These are phyloP conservation scores for Cordyceps fumosorosea DNA, from an alignment of 2,329 filamentous ascomycete genomes.

Conservation along the genomic window DNA sequence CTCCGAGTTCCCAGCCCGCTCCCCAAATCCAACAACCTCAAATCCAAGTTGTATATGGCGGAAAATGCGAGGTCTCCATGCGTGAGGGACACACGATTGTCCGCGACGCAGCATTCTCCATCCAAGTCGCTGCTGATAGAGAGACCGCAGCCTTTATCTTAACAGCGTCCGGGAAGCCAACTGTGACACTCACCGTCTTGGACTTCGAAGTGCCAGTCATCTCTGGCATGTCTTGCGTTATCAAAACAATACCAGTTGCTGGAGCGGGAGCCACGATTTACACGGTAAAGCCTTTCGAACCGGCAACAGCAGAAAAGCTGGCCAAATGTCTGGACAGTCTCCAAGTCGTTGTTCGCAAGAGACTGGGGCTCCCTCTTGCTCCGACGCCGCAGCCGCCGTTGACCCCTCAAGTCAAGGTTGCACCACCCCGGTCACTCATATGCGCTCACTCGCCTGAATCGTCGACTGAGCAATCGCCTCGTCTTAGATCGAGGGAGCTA, in stretches of 20 bases:
- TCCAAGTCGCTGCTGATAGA: not conserved
- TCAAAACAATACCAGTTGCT: conserved; percentile 8
- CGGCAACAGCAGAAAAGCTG: not conserved
- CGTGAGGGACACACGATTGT: too few species aligned
- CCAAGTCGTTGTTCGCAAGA: not conserved
- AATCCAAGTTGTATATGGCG: too few species aligned
- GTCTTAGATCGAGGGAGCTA: not conserved
- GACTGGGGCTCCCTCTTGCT: not conserved
- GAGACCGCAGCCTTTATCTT: conserved; percentile 18
- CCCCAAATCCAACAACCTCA: not conserved
- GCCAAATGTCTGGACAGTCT: not conserved
- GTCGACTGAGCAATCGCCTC: not conserved
- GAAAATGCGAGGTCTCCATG: too few species aligned
- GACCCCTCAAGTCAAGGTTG: not conserved
- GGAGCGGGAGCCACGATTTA: not conserved
- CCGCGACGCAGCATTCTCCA: not conserved
- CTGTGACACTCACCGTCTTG: conserved; percentile 17
- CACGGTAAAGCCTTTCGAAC: not conserved
- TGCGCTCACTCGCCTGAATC: conserved; percentile 10
- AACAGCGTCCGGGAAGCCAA: conserved; percentile 10
- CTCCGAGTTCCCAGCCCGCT: not conserved
- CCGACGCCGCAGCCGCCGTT: not conserved
- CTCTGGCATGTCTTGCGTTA: conserved; percentile 18
- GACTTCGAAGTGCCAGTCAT: conserved; percentile 18
- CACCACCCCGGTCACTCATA: conserved; percentile 17